Percentiles rank a stretch among this genome's conserved stretches.
Conservation (phyloP, 2,329 filamentous ascomycete genomes). For the Cladobotryum protrusum region DNA sequence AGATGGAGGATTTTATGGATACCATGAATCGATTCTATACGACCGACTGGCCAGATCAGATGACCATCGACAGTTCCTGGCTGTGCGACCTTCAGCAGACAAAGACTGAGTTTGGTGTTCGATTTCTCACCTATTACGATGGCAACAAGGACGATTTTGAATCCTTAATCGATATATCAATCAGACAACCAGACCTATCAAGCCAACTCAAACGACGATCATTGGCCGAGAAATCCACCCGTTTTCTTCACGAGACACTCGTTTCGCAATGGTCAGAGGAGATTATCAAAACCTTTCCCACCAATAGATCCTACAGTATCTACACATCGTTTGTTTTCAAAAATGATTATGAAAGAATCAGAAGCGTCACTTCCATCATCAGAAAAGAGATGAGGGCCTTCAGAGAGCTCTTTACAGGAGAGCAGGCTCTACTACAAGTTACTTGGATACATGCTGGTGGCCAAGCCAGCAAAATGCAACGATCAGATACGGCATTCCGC, state of each 20-base stretch:
- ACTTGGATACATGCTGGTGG: constrained; percentile 25
- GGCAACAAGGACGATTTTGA: constrained; percentile 9
- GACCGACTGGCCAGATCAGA: constrained; percentile 18
- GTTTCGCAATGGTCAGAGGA: constrained; percentile 24
- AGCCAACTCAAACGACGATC: constrained; percentile 19
- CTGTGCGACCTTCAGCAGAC: constrained; percentile 11
- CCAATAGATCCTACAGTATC: constrained; percentile 19
- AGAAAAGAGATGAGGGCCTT: constrained; percentile 14
- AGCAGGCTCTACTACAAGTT: constrained; percentile 16
- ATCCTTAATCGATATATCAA: neutral
- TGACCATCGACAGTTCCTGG: constrained; percentile 24
- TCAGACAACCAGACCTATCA: neutral
- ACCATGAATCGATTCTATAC: constrained; percentile 23
- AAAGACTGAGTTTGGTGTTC: constrained; percentile 1
- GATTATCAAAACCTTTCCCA: constrained; percentile 12
- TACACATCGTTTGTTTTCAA: constrained; percentile 19
- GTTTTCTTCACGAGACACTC: constrained; percentile 25
- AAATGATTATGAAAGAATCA: constrained; percentile 6
- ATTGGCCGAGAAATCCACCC: constrained; percentile 16
- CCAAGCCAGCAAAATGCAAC: constrained; percentile 4
- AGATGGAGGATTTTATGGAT: neutral
- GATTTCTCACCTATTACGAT: constrained; percentile 15
- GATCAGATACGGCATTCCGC: constrained; percentile 20
- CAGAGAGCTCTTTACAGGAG: constrained; percentile 12
- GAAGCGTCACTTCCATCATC: constrained; percentile 4